Base-by-base conservation (phyloP, 139 green algal species). In the Pseudopediastrum boryanum region DNA sequence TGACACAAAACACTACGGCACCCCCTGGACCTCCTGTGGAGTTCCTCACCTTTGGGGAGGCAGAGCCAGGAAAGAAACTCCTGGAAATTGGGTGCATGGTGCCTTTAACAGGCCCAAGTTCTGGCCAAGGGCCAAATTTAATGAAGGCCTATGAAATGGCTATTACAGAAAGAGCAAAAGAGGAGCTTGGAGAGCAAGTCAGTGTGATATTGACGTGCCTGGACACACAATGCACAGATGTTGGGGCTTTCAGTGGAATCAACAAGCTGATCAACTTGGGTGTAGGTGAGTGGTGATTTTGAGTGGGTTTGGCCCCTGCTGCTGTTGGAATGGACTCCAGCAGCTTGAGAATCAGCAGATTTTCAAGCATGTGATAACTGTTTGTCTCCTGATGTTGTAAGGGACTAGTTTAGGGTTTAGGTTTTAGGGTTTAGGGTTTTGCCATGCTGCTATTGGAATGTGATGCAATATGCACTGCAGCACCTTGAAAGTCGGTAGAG, bases 191-290 rank as follows among this genome's bases (percentile, higher is more conserved):
- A 6, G 51, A 21, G 9, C 5, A n/a, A n/a, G n/a, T 51, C 25
- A 68, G 52, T 5, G 41, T 78, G 35, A 78, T 68, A 36, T 5
- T 78, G 29, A 78, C 70, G 35, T 78, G 70, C 51, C 29, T 67
- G n/a, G 62, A 78, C 51, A 78, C 36, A 51, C 50, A 64, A 38
- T 78, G 70, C 23, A 19, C 9, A 2, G 70, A 78, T 10, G 66
- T 78, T 13, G 25, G 51, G 6, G 70, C 70, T 33, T 41, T 68
- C 38, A 64, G 46, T 27, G 70, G 51, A 27, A n/a, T 67, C 35
- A 68, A 27, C 19, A 50, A 29, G 33, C 51, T 78, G 29, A 52
- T 52, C 19, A n/a, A 63, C 23, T 51, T 68, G 51, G n/a, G n/a
- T 36, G 50, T 52, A 67, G 46, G 70, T 78, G 51, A 64, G 68